These are phyloP conservation scores for Choanephora cucurbitarum DNA, from an alignment of 371 early-diverging fungal species.

Conservation along the genomic window DNA sequence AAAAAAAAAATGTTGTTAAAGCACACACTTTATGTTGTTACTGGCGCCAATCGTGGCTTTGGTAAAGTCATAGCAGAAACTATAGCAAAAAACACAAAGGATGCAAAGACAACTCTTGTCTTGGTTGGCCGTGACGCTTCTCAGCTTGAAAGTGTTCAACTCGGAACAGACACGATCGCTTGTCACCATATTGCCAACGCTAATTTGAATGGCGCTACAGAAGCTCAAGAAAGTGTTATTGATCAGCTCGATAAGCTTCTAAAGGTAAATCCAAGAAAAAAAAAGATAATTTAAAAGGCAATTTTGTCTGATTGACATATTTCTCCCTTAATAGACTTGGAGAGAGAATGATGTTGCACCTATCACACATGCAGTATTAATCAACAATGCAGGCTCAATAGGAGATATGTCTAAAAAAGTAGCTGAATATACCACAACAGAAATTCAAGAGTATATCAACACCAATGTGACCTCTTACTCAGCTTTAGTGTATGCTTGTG, in stretches of 20 bases:
- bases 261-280: conserved; percentile 11
- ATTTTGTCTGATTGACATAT: no score
- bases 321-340: conserved; percentile 21
- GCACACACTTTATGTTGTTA: conserved; percentile 54
- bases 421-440: conserved; percentile 51
- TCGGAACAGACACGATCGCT: conserved; percentile 2
- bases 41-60: conserved; percentile 85
- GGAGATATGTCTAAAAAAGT: conserved; percentile 72
- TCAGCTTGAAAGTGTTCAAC: conserved; percentile 25
- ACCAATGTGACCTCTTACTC: conserved; percentile 62
- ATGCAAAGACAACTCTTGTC: conserved; percentile 38
- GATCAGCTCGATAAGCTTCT: conserved; percentile 14
- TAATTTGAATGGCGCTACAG: conserved; percentile 21
- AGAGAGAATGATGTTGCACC: conserved; percentile 21
- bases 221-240: conserved; percentile 21
- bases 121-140: conserved; percentile 56
- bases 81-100: conserved; percentile 25
- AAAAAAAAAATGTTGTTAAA: conserved; percentile 27
- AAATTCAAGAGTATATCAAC: conserved; percentile 54
- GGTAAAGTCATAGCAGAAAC: conserved; percentile 66
- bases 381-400: conserved; percentile 85
- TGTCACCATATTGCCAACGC: conserved; percentile 24
- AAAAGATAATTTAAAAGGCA: neutral
- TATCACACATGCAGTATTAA: conserved; percentile 55
- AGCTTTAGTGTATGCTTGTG: conserved; percentile 51